Percentiles rank a stretch among this genome's conserved stretches.
These are phyloP conservation scores for Vararia minispora DNA, from an alignment of 768 basidiomycete species.

Conservation along the genomic window DNA sequence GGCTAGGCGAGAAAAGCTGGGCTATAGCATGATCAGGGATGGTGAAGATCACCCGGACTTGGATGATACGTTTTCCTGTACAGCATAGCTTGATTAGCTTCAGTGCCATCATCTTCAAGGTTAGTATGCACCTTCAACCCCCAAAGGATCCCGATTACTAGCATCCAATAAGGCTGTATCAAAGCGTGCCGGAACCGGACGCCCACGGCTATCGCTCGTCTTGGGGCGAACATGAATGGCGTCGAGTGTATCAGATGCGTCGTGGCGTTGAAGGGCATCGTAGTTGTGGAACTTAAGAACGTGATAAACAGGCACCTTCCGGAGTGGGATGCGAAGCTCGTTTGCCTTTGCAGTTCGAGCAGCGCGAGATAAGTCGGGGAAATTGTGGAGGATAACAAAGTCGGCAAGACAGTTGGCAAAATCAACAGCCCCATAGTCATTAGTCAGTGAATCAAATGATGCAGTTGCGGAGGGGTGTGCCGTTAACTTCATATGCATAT, in stretches of 20 bases:
- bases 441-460: neutral
- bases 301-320: neutral
- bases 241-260: neutral
- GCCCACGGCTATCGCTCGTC: neutral
- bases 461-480: neutral
- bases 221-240: neutral
- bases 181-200: conserved; percentile 19
- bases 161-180: conserved; percentile 24
- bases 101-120: conserved; percentile 14
- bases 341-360: neutral
- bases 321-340: neutral
- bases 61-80: conserved; percentile 18
- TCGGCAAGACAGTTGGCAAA: neutral
- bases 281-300: neutral
- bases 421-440: neutral
- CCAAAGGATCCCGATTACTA: neutral
- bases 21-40: conserved; percentile 5
- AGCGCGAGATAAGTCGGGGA: neutral
- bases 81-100: neutral
- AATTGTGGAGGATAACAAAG: neutral
- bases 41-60: conserved; percentile 17
- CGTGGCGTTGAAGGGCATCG: neutral
- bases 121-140: neutral
- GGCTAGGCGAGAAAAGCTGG: conserved; percentile 5
- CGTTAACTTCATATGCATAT: neutral